These are phyloP conservation scores for Acorus calamus DNA, from an alignment of 106 monocot species.

Conservation along the genomic window DNA sequence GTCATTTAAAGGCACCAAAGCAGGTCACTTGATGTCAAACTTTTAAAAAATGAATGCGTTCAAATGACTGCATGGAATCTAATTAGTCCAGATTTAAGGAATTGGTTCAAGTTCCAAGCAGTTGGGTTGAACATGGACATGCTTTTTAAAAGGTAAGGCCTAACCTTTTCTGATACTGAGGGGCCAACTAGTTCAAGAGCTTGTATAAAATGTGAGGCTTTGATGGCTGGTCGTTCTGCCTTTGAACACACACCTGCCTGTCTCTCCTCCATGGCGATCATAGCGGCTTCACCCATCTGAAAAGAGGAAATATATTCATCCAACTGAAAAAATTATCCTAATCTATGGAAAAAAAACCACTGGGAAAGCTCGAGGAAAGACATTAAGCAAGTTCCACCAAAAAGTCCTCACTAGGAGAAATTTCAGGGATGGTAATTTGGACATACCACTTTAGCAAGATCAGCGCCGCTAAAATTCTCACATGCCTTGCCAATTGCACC, in stretches of 20 bases:
- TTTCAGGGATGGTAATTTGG: background rate
- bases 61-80: too few species aligned
- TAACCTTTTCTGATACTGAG: conserved; percentile 59
- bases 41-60: too few species aligned
- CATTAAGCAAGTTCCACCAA: background rate
- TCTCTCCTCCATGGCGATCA: conserved; percentile 49
- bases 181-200: conserved; percentile 37
- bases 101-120: too few species aligned
- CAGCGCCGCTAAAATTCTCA: conserved; percentile 58
- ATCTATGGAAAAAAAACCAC: background rate
- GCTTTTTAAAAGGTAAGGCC: background rate
- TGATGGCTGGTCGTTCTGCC: conserved; percentile 20
- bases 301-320: background rate
- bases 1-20: too few species aligned
- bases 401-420: background rate
- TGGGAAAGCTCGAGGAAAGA: background rate
- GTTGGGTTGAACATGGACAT: too few species aligned
- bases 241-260: conserved; percentile 9
- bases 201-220: conserved; percentile 46
- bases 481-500: conserved; percentile 35
- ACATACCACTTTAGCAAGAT: conserved; percentile 50
- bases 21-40: too few species aligned
- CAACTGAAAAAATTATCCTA: background rate
- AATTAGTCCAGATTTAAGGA: too few species aligned
- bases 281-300: conserved; percentile 67